Percentiles rank a stretch among this genome's conserved stretches.
Evolutionary conservation across 1,284 basidiomycete genomes (phyloP).

Genomic region (Rhodotorula sp.): DNA sequence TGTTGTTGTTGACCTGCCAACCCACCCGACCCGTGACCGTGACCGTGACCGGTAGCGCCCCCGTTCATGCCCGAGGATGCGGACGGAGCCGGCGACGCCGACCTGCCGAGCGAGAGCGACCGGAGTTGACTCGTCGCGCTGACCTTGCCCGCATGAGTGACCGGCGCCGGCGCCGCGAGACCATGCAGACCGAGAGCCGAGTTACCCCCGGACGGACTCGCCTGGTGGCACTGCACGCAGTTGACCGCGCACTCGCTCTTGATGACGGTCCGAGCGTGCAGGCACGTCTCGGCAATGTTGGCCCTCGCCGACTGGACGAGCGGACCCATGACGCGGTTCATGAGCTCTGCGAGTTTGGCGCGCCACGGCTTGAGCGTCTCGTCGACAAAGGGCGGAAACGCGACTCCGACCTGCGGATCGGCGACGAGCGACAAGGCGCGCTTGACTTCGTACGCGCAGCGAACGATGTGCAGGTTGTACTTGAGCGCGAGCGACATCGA

Average conservation of each 20-base stretch:
- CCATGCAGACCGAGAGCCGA: conserved; percentile 18
- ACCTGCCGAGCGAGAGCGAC: conserved; percentile 32
- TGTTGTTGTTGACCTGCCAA: not conserved
- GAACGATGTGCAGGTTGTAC: conserved; percentile 44
- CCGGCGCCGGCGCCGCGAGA: not conserved
- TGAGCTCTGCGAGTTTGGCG: conserved; percentile 41
- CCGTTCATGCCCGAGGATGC: too few relatives aligned
- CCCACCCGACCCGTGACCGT: too few relatives aligned
- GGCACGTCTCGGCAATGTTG: conserved; percentile 22
- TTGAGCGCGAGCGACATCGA: conserved; percentile 34
- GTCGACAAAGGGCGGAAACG: conserved; percentile 37
- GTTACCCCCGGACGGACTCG: not conserved
- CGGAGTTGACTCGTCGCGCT: conserved; percentile 22
- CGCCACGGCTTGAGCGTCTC: conserved; percentile 44
- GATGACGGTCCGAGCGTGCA: conserved; percentile 9
- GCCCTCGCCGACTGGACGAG: conserved; percentile 27
- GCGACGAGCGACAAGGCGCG: conserved; percentile 21
- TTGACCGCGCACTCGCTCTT: not conserved
- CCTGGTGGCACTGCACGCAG: not conserved
- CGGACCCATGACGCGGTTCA: conserved; percentile 42
- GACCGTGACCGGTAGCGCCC: too few relatives aligned
- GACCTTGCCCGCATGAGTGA: not conserved
- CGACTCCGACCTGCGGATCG: conserved; percentile 2
- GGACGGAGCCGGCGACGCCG: conserved; percentile 12
- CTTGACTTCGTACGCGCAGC: conserved; percentile 41